A percentile compares a stretch with the other conserved stretches of the same genome.
These are phyloP conservation scores for Fusarium cyanostomum DNA, from an alignment of 2,329 filamentous ascomycete species.

Conservation along the genomic window DNA sequence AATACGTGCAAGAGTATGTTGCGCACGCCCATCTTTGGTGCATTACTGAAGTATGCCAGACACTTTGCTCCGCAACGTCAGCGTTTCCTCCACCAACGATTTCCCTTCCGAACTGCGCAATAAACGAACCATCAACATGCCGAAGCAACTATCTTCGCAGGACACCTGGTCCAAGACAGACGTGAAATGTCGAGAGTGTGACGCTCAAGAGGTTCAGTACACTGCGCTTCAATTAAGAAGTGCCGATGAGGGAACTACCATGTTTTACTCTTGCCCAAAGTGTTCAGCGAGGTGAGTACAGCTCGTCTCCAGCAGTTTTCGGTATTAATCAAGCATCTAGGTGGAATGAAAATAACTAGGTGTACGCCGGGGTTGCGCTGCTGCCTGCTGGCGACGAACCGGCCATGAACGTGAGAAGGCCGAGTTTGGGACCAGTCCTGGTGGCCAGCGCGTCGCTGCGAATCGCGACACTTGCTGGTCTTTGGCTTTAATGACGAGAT, in stretches of 20 bases:
- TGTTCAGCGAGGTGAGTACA: slow-evolving; percentile 11
- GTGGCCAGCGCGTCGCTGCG: too few species aligned
- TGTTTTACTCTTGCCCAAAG: slow-evolving; percentile 25
- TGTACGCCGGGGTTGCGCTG: not conserved
- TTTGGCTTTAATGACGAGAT: too few species aligned
- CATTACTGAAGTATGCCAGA: not conserved
- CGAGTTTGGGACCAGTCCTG: too few species aligned
- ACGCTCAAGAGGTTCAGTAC: slow-evolving; percentile 17
- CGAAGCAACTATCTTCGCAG: not conserved
- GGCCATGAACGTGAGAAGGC: not conserved
- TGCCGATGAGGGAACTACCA: slow-evolving; percentile 26
- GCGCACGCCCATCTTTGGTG: not conserved
- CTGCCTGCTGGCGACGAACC: not conserved
- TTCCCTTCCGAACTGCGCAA: slow-evolving; percentile 21
- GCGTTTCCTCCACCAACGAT: slow-evolving; percentile 12
- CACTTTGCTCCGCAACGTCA: not conserved
- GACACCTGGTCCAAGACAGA: slow-evolving; percentile 14
- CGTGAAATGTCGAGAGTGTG: slow-evolving; percentile 17
- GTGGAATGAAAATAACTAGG: slow-evolving; percentile 24
- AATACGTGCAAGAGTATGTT: not conserved
- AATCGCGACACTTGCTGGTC: too few species aligned
- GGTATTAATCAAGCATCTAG: not conserved
- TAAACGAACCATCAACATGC: slow-evolving; percentile 1
- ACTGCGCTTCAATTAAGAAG: slow-evolving; percentile 24
- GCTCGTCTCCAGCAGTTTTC: not conserved